Percentiles rank a stretch among this genome's conserved stretches.
Evolutionary conservation across 768 basidiomycete genomes (phyloP).

Genomic region (Boletus fagicola): DNA sequence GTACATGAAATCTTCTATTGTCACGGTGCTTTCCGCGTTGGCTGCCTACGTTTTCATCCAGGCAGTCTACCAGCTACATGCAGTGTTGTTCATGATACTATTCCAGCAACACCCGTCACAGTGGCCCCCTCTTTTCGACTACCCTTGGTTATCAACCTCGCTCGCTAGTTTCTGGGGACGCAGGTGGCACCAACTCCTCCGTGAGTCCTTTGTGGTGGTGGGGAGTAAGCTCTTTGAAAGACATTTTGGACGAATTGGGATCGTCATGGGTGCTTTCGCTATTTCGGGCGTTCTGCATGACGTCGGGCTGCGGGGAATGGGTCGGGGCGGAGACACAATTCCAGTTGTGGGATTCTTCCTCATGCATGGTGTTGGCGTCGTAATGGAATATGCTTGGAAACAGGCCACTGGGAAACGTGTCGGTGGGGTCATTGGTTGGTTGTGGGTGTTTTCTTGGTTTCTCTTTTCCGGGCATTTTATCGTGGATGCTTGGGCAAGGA

Average conservation of each 20-base stretch:
- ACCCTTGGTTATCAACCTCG: constrained; percentile 57
- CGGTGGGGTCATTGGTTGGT: constrained; percentile 45
- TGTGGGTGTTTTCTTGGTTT: constrained; percentile 53
- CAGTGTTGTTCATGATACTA: constrained; percentile 44
- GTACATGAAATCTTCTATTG: constrained; percentile 42
- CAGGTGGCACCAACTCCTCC: constrained; percentile 71
- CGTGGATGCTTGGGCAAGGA: constrained; percentile 41
- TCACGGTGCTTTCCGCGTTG: constrained; percentile 44
- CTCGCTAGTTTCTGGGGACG: constrained; percentile 58
- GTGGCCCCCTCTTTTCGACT: constrained; percentile 64
- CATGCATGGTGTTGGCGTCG: constrained; percentile 51
- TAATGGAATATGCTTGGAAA: constrained; percentile 50
- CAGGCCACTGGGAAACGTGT: constrained; percentile 43
- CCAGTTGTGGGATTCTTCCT: constrained; percentile 53
- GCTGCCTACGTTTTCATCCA: constrained; percentile 47
- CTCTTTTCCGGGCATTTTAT: constrained; percentile 46
- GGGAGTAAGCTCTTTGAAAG: constrained; percentile 44
- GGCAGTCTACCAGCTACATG: constrained; percentile 39
- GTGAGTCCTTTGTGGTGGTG: constrained; percentile 52
- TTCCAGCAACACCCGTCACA: constrained; percentile 48
- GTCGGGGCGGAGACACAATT: constrained; percentile 45
- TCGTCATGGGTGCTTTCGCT: constrained; percentile 56
- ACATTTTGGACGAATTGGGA: constrained; percentile 47
- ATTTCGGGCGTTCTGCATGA: constrained; percentile 60
- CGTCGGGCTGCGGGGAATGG: constrained; percentile 57